These are phyloP conservation scores for Sphagnum magellanicum DNA, from an alignment of 228 moss, liverwort and hornwort genomes.

Conservation along the genomic window DNA sequence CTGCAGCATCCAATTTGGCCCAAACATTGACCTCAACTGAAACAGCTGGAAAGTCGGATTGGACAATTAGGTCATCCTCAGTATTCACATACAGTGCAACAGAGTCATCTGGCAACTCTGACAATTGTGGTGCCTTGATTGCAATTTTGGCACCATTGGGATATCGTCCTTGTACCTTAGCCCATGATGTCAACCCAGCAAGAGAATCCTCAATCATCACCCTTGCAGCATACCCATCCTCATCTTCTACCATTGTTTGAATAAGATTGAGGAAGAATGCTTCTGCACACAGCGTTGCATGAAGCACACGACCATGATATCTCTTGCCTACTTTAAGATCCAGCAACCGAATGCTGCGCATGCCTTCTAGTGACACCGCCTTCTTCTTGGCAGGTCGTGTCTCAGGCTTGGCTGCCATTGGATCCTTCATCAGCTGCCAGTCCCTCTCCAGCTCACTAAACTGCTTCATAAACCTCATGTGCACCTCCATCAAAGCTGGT, in stretches of 20 bases:
- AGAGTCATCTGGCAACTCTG: conserved; percentile 52
- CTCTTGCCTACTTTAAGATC: conserved; percentile 53
- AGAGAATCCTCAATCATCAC: conserved; percentile 51
- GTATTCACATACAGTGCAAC: conserved; percentile 45
- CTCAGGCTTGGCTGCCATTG: conserved; percentile 4
- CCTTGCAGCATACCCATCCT: conserved; percentile 41
- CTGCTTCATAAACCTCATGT: conserved; percentile 44
- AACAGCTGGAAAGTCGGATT: conserved; percentile 14
- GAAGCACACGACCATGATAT: conserved; percentile 47
- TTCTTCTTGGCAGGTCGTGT: conserved; percentile 14
- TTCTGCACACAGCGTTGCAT: conserved; percentile 47
- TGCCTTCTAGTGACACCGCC: conserved; percentile 12
- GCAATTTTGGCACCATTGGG: conserved; percentile 38
- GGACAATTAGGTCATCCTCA: conserved; percentile 43
- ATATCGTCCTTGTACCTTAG: conserved; percentile 31
- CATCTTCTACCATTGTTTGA: conserved; percentile 50
- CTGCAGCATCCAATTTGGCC: conserved; percentile 31
- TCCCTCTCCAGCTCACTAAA: conserved; percentile 53
- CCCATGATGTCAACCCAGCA: conserved; percentile 43
- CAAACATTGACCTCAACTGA: conserved; percentile 12
- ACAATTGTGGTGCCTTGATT: conserved; percentile 43
- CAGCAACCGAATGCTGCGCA: conserved; percentile 34
- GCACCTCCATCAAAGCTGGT: conserved; percentile 36
- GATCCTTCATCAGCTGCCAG: conserved; percentile 54
- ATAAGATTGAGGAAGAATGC: conserved; percentile 50